phyloP scores from a whole-genome alignment of 495 filamentous ascomycete genomes.

The Amniculicola lignicola region DNA sequence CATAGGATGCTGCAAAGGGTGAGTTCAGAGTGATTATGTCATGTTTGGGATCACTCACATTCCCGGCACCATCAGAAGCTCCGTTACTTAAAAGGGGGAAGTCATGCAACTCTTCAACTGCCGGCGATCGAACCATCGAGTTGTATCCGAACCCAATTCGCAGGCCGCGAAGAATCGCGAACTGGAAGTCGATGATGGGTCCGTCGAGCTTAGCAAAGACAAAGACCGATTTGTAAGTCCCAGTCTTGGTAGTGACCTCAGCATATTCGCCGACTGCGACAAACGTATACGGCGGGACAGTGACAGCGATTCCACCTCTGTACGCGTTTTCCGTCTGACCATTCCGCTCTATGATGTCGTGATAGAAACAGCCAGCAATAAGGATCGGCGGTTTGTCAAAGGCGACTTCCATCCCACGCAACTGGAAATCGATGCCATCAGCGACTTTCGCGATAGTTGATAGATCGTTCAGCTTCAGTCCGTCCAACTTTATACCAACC shows the following conservation, averaged over 20 bases:
- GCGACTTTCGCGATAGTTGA: no score
- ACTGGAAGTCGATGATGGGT: slow-evolving; percentile 46
- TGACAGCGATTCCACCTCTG: neutral
- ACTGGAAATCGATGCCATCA: slow-evolving; percentile 5
- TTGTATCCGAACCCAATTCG: slow-evolving; percentile 50
- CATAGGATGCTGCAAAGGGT: no score
- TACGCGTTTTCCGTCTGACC: neutral
- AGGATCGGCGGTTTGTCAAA: slow-evolving; percentile 45
- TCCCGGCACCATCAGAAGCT: no score
- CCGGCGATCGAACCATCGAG: slow-evolving; percentile 38
- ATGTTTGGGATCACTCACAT: no score
- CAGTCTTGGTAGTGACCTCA: neutral
- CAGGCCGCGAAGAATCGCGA: slow-evolving; percentile 44
- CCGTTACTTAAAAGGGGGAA: slow-evolving; percentile 52
- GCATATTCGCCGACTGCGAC: slow-evolving; percentile 4
- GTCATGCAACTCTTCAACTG: slow-evolving; percentile 34
- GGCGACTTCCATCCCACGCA: slow-evolving; percentile 41
- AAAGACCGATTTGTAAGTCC: slow-evolving; percentile 41
- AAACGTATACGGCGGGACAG: neutral
- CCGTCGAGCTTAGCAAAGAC: slow-evolving; percentile 46
- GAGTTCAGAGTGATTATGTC: no score
- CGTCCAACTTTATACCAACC: neutral
- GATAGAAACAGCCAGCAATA: slow-evolving; percentile 43
- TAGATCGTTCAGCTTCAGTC: neutral
- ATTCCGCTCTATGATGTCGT: slow-evolving; percentile 22